Conservation (phyloP, 176 grass and related monocot species). For the Avena insularis region DNA sequence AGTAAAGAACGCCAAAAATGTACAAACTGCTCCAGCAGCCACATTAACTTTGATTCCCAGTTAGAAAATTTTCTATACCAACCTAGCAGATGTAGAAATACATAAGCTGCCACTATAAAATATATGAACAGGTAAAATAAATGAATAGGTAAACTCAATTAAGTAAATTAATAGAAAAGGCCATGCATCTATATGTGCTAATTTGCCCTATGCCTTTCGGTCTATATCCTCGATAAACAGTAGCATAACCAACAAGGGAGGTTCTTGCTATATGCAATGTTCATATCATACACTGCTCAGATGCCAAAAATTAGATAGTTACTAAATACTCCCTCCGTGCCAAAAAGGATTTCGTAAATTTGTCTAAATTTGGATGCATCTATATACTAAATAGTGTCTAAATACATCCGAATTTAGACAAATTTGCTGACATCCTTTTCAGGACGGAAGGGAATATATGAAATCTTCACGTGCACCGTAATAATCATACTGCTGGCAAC, state of each 20-base stretch:
- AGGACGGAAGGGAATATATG: not conserved
- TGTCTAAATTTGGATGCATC: too few species aligned
- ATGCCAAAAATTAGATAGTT: not conserved
- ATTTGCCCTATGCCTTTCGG: constrained; percentile 6
- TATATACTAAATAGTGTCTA: too few species aligned
- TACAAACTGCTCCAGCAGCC: constrained; percentile 59
- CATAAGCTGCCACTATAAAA: not conserved
- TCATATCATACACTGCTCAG: not conserved
- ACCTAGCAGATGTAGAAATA: constrained; percentile 44
- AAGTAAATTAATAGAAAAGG: not conserved
- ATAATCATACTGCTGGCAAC: not conserved
- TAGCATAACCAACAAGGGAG: not conserved
- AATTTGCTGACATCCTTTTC: too few species aligned
- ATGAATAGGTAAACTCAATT: not conserved
- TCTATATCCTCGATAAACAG: not conserved
- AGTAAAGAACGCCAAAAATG: constrained; percentile 62
- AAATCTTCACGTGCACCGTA: not conserved
- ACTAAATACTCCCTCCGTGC: not conserved
- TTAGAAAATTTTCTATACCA: constrained; percentile 64
- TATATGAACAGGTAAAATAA: not conserved
- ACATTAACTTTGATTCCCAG: constrained; percentile 50
- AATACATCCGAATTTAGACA: too few species aligned
- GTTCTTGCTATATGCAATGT: not conserved
- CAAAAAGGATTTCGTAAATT: too few species aligned
- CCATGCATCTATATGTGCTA: not conserved